Percentiles rank a stretch among this genome's conserved stretches.
Conservation (phyloP, 1,284 basidiomycete species). For the Tilletiaria anomala region DNA sequence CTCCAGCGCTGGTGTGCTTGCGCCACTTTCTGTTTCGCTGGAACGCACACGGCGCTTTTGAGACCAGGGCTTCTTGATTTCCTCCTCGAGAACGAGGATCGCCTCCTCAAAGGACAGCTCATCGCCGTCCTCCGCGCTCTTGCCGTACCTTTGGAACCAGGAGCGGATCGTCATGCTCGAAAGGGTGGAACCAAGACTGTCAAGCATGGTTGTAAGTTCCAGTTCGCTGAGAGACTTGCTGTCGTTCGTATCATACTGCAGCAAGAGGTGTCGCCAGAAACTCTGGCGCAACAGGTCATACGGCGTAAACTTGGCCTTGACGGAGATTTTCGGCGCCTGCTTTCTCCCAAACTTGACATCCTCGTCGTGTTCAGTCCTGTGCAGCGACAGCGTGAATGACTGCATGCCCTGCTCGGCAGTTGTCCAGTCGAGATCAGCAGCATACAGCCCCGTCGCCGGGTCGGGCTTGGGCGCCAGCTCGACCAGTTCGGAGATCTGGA, state of each 20-base stretch:
- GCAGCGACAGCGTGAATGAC: conserved; percentile 17
- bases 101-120: conserved; percentile 66
- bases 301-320: conserved; percentile 80
- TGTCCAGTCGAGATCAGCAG: background rate
- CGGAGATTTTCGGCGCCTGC: conserved; percentile 8
- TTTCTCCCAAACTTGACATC: conserved; percentile 16
- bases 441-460: conserved; percentile 20
- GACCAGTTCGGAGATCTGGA: conserved; percentile 20
- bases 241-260: conserved; percentile 82
- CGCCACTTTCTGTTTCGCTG: too few species aligned
- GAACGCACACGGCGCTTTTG: background rate
- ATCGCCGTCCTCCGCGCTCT: conserved; percentile 49
- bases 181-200: conserved; percentile 86
- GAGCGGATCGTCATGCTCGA: conserved; percentile 62
- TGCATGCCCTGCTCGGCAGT: conserved; percentile 12
- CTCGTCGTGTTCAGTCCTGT: conserved; percentile 15
- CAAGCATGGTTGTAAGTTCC: conserved; percentile 89
- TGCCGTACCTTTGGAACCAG: conserved; percentile 47
- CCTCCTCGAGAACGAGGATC: conserved; percentile 52
- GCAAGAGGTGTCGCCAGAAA: conserved; percentile 81
- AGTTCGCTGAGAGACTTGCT: conserved; percentile 61
- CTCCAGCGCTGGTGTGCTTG: too few species aligned
- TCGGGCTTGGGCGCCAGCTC: conserved; percentile 11
- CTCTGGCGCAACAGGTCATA: conserved; percentile 50
- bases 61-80: background rate